Conservation (phyloP, 2,329 filamentous ascomycete species). For the Phialophora verrucosa region DNA sequence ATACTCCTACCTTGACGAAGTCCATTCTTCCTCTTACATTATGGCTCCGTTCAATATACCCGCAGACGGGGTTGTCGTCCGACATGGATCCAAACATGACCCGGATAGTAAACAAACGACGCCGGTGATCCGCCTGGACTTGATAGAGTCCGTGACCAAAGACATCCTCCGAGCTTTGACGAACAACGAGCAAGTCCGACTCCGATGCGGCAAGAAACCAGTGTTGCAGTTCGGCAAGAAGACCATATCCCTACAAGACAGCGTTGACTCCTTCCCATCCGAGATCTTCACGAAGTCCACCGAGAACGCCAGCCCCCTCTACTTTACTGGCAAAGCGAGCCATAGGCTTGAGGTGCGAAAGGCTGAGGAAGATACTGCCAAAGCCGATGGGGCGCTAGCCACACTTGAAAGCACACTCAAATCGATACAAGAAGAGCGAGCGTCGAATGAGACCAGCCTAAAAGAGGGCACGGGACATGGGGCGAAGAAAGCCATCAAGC, state of each 20-base stretch:
- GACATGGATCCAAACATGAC: slow-evolving; percentile 19
- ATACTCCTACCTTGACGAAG: slow-evolving; percentile 12
- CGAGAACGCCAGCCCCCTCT: slow-evolving; percentile 54
- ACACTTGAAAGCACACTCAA: slow-evolving; percentile 65
- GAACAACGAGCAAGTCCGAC: slow-evolving; percentile 50
- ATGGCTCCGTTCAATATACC: slow-evolving; percentile 37
- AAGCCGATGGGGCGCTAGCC: slow-evolving; percentile 65
- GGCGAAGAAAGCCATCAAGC: slow-evolving; percentile 38
- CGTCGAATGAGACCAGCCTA: slow-evolving; percentile 60
- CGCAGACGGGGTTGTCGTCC: slow-evolving; percentile 28
- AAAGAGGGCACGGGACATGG: slow-evolving; percentile 47
- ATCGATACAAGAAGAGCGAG: slow-evolving; percentile 64
- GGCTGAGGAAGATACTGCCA: slow-evolving; percentile 60
- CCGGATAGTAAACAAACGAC: slow-evolving; percentile 39
- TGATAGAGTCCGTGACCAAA: slow-evolving; percentile 52
- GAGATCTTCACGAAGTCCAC: slow-evolving; percentile 61
- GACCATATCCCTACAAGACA: slow-evolving; percentile 60
- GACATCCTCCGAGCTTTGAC: slow-evolving; percentile 53
- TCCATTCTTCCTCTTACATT: slow-evolving; percentile 8
- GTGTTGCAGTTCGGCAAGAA: slow-evolving; percentile 64
- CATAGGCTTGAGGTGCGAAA: slow-evolving; percentile 63
- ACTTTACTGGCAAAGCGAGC: slow-evolving; percentile 63
- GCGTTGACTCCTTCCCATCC: slow-evolving; percentile 59
- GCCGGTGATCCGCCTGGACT: slow-evolving; percentile 55
- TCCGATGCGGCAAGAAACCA: slow-evolving; percentile 57